Base-by-base conservation (phyloP, 805 yeast species). In the Cyberlindnera americana region DNA sequence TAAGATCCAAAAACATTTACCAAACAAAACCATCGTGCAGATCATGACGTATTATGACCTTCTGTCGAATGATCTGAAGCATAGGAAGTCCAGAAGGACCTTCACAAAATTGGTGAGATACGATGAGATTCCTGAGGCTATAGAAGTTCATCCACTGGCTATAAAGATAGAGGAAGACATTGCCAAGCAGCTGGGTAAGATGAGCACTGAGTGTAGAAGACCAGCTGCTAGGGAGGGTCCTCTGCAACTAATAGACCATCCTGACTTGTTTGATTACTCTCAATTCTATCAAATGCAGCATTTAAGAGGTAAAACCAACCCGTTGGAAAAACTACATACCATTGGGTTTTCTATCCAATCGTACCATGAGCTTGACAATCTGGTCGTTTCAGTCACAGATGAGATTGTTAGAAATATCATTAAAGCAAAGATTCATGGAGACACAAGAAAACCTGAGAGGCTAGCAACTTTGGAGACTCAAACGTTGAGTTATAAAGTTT, bases 81-180 rank as follows among this genome's bases (percentile, higher is more conserved):
- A 39, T 15, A 40, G 41, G 19, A 69, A 69, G 43, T 48, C 38
- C 29, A 37, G 32, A 25, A 49, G 47, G 19, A 29, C 12, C 10
- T 47, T 46, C 24, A 43, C 46, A 17, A 37, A 49, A 15, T 49
- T 72, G 22, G 40, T 66, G 3, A 49, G 57, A 12, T 72, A 73
- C 50, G 57, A 60, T 21, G 72, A 73, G 11, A 57, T 78, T 9
- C 83, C 84, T 1, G 63, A 65, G 3, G 74, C 80, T 2, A 57
- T 64, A 43, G 85, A 79, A 48, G 64, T 78, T 63, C 70, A 73
- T 43, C 65, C 64, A 7, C 54, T 54, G 15, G 70, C 64, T 40
- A 50, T 72, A 1, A 52, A 57, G 6, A 52, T 71, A 45, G 85
- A 79, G 47, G 73, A 73, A 23, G 47, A 48, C 2, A 68, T 69